Evolutionary conservation across 257 asterid species (phyloP), one percentile per base, ranked within the genome.

Genomic region (Ehretia macrophylla): DNA sequence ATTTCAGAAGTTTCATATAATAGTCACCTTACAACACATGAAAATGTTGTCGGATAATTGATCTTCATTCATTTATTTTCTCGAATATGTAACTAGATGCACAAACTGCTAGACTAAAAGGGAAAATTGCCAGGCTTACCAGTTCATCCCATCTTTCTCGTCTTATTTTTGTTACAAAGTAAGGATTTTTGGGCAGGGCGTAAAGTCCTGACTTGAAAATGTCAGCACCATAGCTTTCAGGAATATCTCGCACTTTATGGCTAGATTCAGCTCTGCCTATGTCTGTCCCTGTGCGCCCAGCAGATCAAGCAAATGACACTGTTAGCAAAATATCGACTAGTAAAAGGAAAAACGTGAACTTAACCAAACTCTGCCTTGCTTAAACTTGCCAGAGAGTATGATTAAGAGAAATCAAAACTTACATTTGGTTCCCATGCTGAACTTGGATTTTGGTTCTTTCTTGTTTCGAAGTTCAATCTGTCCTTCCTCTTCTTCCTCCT

Each of bases 191-290:
- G 0, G 78, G 81, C 20, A 12, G 60, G 14, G 20, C 14, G 20
- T 50, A 4, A 13, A 11, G 38, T 45, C 75, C 72, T 1, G 75
- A 60, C 16, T 14, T 48, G 62, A 76, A 76, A 52, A 76, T 16
- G 4, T 64, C 69, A 1, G 8, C 14, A 17, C 72, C 70, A 11
- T 55, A 71, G n/a, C 49, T 47, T 51, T 63, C 75, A 14, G 14
- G 51, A 35, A 23, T 38, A 63, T 4, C 16, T 38, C 10, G 47
- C 0, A 8, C 14, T 52, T 3, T 52, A 20, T 21, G 17, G 21
- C 42, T 51, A 55, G 35, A 27, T 27, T 27, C 35, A 27, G 35
- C 35, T 27, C 35, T 27, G 35, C 35, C 35, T 1, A 1, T 27
- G 35, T 3, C 35, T 27, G 3, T 6, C 35, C 35, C 35, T 27